These are phyloP conservation scores for Lentinula raphanica DNA, from an alignment of 768 basidiomycete genomes.

Conservation along the genomic window DNA sequence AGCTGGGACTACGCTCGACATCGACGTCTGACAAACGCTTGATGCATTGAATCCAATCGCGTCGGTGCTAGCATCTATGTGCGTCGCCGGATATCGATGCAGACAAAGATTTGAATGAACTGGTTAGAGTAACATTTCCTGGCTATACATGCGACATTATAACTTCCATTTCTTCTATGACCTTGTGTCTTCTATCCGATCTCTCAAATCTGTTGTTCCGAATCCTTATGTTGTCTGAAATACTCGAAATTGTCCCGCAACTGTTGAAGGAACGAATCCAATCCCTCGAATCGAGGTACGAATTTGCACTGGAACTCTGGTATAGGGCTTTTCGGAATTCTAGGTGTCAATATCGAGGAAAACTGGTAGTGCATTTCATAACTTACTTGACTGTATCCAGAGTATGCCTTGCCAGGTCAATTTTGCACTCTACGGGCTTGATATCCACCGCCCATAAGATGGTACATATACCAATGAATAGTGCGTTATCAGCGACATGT, in stretches of 20 bases:
- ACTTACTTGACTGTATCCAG: neutral
- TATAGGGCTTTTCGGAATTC: neutral
- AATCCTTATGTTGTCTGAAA: neutral
- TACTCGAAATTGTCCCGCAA: neutral
- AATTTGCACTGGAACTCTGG: neutral
- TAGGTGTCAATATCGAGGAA: neutral
- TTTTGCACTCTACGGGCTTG: neutral
- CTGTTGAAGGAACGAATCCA: neutral
- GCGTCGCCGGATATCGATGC: too few species aligned
- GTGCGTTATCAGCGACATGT: conserved; percentile 25
- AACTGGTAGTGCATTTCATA: neutral
- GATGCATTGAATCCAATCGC: too few species aligned
- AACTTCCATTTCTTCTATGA: too few species aligned
- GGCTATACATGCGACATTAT: too few species aligned
- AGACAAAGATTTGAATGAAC: too few species aligned
- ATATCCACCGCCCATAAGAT: conserved; percentile 2
- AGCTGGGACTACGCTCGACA: too few species aligned
- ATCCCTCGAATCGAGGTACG: neutral
- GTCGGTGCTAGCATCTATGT: too few species aligned
- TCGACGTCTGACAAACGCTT: too few species aligned
- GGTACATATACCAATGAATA: conserved; percentile 19
- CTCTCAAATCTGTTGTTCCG: too few species aligned
- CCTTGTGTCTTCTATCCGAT: too few species aligned
- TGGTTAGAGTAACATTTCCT: too few species aligned
- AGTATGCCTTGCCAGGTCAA: neutral